Evolutionary conservation across 495 filamentous ascomycete genomes (phyloP).

Genomic region (Hyaloscypha hepaticicola): DNA sequence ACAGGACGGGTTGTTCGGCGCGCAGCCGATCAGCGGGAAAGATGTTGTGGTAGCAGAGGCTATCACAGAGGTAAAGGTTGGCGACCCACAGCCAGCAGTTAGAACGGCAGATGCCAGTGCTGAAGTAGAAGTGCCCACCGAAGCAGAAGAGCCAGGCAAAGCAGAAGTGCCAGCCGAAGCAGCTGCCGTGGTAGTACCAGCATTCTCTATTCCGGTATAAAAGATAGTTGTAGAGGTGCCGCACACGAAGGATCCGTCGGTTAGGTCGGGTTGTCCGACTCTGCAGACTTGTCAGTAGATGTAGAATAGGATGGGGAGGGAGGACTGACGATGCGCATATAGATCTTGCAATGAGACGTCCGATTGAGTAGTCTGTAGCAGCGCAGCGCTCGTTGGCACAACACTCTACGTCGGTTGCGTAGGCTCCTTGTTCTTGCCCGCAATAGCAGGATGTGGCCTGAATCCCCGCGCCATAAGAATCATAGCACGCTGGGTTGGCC

Average conservation of each 20-base stretch:
- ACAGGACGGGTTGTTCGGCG: slow-evolving; percentile 9
- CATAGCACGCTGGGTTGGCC: slow-evolving; percentile 6
- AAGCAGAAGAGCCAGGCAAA: not conserved
- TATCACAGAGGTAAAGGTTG: slow-evolving; percentile 11
- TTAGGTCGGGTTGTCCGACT: slow-evolving; percentile 3
- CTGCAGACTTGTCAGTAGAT: slow-evolving; percentile 6
- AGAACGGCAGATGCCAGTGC: slow-evolving; percentile 2
- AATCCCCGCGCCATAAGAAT: slow-evolving; percentile 11
- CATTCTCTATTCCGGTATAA: slow-evolving; percentile 7
- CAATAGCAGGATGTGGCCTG: slow-evolving; percentile 10
- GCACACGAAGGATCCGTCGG: slow-evolving; percentile 3
- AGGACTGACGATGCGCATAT: slow-evolving; percentile 9
- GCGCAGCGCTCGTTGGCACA: slow-evolving; percentile 8
- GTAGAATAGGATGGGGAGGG: slow-evolving; percentile 3
- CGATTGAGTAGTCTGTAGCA: slow-evolving; percentile 3
- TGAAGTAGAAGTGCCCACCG: slow-evolving; percentile 3
- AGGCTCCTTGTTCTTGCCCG: slow-evolving; percentile 6
- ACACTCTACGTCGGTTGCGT: slow-evolving; percentile 1
- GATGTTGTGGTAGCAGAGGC: slow-evolving; percentile 10
- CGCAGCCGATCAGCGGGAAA: slow-evolving; percentile 7
- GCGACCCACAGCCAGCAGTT: slow-evolving; percentile 7
- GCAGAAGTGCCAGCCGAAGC: not conserved
- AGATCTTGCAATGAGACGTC: slow-evolving; percentile 2
- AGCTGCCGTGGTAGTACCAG: not conserved
- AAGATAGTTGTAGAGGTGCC: slow-evolving; percentile 10